phyloP scores from a whole-genome alignment of 1,284 basidiomycete species.

The Phylloporus sp. region DNA sequence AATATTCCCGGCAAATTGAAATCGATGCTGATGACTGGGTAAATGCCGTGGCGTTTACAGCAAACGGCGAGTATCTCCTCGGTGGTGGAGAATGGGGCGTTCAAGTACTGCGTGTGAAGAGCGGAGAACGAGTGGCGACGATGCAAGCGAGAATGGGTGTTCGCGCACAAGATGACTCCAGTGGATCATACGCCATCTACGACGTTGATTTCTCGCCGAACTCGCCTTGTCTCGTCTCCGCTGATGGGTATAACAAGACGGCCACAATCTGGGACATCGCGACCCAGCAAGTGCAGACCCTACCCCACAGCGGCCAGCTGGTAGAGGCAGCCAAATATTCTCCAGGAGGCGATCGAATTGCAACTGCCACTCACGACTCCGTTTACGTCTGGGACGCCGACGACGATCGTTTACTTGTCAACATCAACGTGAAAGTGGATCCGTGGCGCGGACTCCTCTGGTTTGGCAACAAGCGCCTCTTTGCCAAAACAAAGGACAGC shows the following conservation, averaged over 20 bases:
- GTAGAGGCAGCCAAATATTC: conserved; percentile 22
- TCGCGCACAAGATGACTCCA: background rate
- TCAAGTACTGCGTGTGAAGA: background rate
- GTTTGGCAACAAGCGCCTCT: conserved; percentile 5
- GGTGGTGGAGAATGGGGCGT: background rate
- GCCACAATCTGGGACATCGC: conserved; percentile 17
- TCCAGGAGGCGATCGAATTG: conserved; percentile 18
- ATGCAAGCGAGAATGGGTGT: background rate
- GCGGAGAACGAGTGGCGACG: background rate
- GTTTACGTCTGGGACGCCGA: conserved; percentile 10
- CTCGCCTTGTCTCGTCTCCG: conserved; percentile 13
- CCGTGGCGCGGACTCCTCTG: conserved; percentile 16
- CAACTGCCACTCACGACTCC: conserved; percentile 17
- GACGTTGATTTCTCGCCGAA: conserved; percentile 29
- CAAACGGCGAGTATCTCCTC: background rate
- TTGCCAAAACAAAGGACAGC: conserved; percentile 9
- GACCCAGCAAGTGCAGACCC: background rate
- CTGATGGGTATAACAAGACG: background rate
- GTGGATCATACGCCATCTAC: background rate
- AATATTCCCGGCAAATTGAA: background rate
- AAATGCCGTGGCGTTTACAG: background rate
- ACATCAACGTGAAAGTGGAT: conserved; percentile 6
- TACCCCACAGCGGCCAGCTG: conserved; percentile 11
- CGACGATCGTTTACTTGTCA: background rate
- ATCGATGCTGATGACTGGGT: background rate